These are phyloP conservation scores for Fraxinus floribunda DNA, from an alignment of 305 asterid genomes.

Conservation along the genomic window DNA sequence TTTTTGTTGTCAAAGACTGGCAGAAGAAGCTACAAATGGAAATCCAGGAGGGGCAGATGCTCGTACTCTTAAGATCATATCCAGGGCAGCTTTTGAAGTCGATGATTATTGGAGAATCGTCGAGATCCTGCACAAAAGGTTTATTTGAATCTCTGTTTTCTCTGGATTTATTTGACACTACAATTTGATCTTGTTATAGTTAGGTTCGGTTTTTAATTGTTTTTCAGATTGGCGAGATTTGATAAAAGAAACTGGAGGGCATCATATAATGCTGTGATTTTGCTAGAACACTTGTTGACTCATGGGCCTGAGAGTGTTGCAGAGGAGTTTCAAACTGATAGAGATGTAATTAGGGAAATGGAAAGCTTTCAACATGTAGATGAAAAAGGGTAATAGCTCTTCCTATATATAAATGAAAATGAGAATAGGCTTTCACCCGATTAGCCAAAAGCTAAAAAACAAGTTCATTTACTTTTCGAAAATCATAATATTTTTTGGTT, in stretches of 20 bases:
- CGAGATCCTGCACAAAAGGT: slow-evolving; percentile 83
- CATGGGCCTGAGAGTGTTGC: slow-evolving; percentile 92
- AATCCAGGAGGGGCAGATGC: slow-evolving; percentile 54
- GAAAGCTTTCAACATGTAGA: slow-evolving; percentile 62
- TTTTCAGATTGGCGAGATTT: slow-evolving; percentile 61
- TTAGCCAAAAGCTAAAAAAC: neutral
- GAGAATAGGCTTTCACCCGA: neutral
- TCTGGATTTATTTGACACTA: neutral
- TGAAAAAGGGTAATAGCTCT: slow-evolving; percentile 61
- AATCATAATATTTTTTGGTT: neutral
- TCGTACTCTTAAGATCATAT: slow-evolving; percentile 56
- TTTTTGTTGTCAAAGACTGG: slow-evolving; percentile 41
- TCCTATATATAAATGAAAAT: neutral
- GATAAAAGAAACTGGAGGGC: slow-evolving; percentile 67
- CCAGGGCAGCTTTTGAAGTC: slow-evolving; percentile 87
- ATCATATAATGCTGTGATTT: slow-evolving; percentile 68
- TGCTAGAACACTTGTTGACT: slow-evolving; percentile 75
- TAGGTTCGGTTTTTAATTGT: neutral
- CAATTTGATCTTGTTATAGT: neutral
- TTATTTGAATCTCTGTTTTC: neutral
- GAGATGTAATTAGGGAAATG: slow-evolving; percentile 54
- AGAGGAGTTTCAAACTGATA: slow-evolving; percentile 68
- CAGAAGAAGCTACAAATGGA: slow-evolving; percentile 68
- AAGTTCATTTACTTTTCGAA: neutral
- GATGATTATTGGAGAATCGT: slow-evolving; percentile 92